Evolutionary conservation across 257 asterid species (phyloP).

Genomic region (Solanum pinnatisectum): DNA sequence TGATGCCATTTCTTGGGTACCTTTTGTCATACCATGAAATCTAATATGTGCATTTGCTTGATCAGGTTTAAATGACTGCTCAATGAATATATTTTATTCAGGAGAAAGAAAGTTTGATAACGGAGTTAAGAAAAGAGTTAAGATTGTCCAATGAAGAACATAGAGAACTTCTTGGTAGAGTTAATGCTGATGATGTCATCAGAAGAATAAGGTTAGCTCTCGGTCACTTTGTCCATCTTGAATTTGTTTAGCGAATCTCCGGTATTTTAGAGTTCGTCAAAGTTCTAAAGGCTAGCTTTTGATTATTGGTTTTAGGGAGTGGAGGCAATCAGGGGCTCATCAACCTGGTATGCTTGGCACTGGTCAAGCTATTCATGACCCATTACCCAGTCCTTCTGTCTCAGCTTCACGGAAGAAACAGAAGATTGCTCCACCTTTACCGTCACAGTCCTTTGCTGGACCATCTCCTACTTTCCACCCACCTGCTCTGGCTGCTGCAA

Average conservation of each 20-base stretch:
- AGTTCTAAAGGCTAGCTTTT: constrained; percentile 7
- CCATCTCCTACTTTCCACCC: constrained; percentile 57
- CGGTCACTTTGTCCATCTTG: neutral
- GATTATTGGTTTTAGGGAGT: constrained; percentile 34
- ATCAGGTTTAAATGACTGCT: constrained; percentile 30
- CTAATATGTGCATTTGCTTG: constrained; percentile 16
- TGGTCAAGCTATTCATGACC: constrained; percentile 45
- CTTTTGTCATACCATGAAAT: neutral
- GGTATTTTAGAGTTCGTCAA: neutral
- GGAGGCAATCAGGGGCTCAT: constrained; percentile 51
- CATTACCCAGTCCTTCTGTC: constrained; percentile 54
- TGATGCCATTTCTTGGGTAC: constrained; percentile 91
- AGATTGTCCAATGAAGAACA: constrained; percentile 81
- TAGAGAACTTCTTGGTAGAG: constrained; percentile 63
- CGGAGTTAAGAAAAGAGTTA: constrained; percentile 70
- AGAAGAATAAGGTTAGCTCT: constrained; percentile 56
- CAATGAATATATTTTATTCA: constrained; percentile 26
- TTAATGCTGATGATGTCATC: constrained; percentile 66
- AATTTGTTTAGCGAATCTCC: neutral
- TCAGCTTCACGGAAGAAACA: constrained; percentile 67
- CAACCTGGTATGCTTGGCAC: constrained; percentile 43
- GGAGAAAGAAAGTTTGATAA: constrained; percentile 75
- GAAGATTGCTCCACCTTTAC: constrained; percentile 39
- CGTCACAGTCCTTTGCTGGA: constrained; percentile 61
- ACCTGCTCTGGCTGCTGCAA: constrained; percentile 35